phyloP scores from a whole-genome alignment of 345 rosid genomes.

The Lepidium didymum region DNA sequence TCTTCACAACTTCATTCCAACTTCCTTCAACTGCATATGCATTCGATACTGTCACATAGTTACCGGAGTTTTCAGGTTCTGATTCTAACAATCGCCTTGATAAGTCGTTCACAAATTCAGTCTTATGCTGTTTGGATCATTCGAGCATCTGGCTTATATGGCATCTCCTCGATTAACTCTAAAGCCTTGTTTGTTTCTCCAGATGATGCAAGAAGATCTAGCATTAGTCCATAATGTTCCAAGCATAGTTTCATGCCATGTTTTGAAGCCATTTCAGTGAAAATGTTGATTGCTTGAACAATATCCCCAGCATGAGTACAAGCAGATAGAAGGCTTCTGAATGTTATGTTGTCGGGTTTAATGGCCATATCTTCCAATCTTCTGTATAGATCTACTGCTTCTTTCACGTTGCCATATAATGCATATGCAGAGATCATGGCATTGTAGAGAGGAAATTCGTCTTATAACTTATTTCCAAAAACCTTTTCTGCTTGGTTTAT shows the following conservation, averaged over 20 bases:
- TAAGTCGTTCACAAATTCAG: slow-evolving; percentile 34
- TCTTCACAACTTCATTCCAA: slow-evolving; percentile 40
- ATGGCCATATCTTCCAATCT: slow-evolving; percentile 23
- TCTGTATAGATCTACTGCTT: slow-evolving; percentile 31
- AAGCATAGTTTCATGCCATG: slow-evolving; percentile 28
- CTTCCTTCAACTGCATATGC: slow-evolving; percentile 45
- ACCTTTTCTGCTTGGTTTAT: slow-evolving; percentile 36
- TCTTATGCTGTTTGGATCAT: slow-evolving; percentile 36
- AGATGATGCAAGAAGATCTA: slow-evolving; percentile 37
- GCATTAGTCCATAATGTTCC: slow-evolving; percentile 51
- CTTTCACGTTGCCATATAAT: slow-evolving; percentile 33
- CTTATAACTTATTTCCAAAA: slow-evolving; percentile 22
- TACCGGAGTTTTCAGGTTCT: slow-evolving; percentile 45
- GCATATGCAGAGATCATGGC: slow-evolving; percentile 50
- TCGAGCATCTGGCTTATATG: slow-evolving; percentile 42
- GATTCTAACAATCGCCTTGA: slow-evolving; percentile 26
- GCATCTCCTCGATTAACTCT: slow-evolving; percentile 32
- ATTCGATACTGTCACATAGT: slow-evolving; percentile 49
- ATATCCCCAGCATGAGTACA: slow-evolving; percentile 38
- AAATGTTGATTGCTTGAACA: slow-evolving; percentile 35
- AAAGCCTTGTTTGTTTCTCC: slow-evolving; percentile 43
- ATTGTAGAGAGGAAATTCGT: slow-evolving; percentile 40
- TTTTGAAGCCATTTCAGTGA: slow-evolving; percentile 31
- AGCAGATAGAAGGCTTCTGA: slow-evolving; percentile 40
- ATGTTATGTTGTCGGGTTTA: slow-evolving; percentile 45